Base-by-base conservation (phyloP, 2,329 filamentous ascomycete species). In the Allantophomopsis cytisporea region DNA sequence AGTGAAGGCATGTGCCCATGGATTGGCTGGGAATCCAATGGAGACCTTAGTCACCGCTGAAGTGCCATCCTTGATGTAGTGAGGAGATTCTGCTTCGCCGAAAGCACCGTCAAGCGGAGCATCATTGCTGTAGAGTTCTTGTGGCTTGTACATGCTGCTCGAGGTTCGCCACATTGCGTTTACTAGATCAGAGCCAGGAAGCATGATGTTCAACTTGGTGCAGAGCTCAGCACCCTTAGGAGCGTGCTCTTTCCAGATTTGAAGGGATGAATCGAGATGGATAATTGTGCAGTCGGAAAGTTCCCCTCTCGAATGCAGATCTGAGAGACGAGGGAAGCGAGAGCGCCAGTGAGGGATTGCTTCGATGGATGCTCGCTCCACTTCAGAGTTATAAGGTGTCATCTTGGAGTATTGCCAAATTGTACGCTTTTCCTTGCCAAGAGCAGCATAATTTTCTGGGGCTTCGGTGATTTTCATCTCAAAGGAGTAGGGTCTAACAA, bases 201-300 rank as follows among this genome's bases (percentile, higher is more conserved):
- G 66, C 41, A 64, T 65, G 40, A 80, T 65, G 56, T 79, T 70
- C 28, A 76, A 68, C 43, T 72, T 66, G 41, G 70, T 71, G 44
- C 73, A 66, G 40, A 80, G 65, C 50, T 76, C 70, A 4, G 73
- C 73, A n/a, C 71, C 69, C 10, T 64, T 59, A 4, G 73, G 73
- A 48, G 77, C 75, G 41, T 68, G 66, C 47, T 65, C 66, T 35
- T 68, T 67, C 45, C 73, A 70, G 2, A 79, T 56, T 44, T 76
- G 68, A 6, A 80, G 63, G 1, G 72, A 72, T 4, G 71, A 65
- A 44, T 76, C 73, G 61, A 79, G 73, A 57, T 80, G 73, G 44
- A 80, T 60, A 30, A 78, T 67, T 45, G 71, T 68, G 43, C 73
- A 71, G 31, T 67, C 68, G 16, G 73, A 63, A 23, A 71, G 65